A percentile compares a stretch with the other conserved stretches of the same genome.
These are phyloP conservation scores for Acanthamoeba lugdunensis DNA, from an alignment of 208 protist genomes.

Conservation along the genomic window DNA sequence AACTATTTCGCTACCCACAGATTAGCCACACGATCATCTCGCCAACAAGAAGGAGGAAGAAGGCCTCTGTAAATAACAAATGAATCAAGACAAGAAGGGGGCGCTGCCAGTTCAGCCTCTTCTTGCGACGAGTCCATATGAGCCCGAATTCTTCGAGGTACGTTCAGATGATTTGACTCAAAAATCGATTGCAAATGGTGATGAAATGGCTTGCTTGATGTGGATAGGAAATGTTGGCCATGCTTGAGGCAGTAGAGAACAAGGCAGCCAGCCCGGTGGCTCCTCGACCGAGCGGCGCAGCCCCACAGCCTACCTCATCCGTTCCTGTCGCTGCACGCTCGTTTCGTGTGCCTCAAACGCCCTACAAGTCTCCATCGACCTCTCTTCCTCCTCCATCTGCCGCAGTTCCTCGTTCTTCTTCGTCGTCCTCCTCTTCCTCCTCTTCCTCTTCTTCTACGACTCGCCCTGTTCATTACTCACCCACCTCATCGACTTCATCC, in stretches of 20 bases:
- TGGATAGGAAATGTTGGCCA: background rate
- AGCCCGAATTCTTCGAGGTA: background rate
- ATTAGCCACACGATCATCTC: background rate
- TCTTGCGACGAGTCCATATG: too few relatives aligned
- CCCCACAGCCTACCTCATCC: background rate
- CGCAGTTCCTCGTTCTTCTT: background rate
- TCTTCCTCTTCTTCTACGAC: too few relatives aligned
- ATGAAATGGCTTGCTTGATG: too few relatives aligned
- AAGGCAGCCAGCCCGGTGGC: background rate
- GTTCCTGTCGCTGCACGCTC: background rate
- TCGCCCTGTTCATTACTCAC: background rate
- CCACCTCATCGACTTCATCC: background rate
- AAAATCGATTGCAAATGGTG: too few relatives aligned
- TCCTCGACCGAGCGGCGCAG: background rate
- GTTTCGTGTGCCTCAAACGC: constrained; percentile 27
- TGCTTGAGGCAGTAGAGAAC: constrained; percentile 14
- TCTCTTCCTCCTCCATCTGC: background rate
- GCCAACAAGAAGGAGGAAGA: too few relatives aligned
- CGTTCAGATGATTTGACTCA: background rate
- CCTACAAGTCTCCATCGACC: background rate
- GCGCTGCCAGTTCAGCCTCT: too few relatives aligned
- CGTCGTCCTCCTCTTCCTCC: background rate
- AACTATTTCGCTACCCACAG: background rate
- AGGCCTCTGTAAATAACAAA: background rate
- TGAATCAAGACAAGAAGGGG: background rate